These are phyloP conservation scores for Phyllosticta ampelicida DNA, from an alignment of 2,329 filamentous ascomycete genomes.

Conservation along the genomic window DNA sequence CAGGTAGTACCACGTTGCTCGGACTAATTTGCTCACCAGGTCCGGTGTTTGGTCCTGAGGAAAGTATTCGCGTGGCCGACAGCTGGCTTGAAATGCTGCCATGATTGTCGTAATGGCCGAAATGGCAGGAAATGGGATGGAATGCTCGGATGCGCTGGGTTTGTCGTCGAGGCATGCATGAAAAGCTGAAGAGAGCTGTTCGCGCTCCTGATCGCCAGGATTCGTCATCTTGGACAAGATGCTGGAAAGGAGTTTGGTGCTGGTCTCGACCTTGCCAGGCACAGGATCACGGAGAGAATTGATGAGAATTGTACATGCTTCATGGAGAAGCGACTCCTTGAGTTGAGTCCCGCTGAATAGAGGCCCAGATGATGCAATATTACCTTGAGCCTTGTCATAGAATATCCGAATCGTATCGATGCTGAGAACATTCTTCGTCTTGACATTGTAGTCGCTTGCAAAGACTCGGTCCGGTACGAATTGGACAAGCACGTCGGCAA, in stretches of 20 bases:
- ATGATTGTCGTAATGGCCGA: constrained; percentile 24
- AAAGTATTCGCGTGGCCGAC: constrained; percentile 19
- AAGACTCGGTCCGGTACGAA: constrained; percentile 27
- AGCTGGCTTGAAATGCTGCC: constrained; percentile 22
- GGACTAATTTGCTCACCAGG: constrained; percentile 58
- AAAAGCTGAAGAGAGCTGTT: constrained; percentile 19
- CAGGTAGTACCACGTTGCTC: constrained; percentile 67
- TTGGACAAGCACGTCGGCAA: constrained; percentile 27
- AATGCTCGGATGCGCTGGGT: not conserved
- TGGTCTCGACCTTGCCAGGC: constrained; percentile 18
- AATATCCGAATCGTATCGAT: constrained; percentile 20
- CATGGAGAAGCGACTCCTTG: constrained; percentile 21
- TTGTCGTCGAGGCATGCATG: constrained; percentile 7
- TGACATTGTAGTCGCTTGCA: constrained; percentile 8
- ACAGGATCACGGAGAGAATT: constrained; percentile 14
- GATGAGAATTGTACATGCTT: constrained; percentile 20
- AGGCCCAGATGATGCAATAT: constrained; percentile 20
- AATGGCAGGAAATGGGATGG: constrained; percentile 20
- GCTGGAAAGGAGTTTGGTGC: constrained; percentile 24
- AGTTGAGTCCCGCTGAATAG: constrained; percentile 20
- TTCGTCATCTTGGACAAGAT: constrained; percentile 23
- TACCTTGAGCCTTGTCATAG: constrained; percentile 27
- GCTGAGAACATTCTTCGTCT: not conserved
- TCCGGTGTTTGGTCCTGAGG: constrained; percentile 41
- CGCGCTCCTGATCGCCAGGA: constrained; percentile 18